Evolutionary conservation across 2,329 filamentous ascomycete species (phyloP).

Genomic region (Colletotrichum coccodes): DNA sequence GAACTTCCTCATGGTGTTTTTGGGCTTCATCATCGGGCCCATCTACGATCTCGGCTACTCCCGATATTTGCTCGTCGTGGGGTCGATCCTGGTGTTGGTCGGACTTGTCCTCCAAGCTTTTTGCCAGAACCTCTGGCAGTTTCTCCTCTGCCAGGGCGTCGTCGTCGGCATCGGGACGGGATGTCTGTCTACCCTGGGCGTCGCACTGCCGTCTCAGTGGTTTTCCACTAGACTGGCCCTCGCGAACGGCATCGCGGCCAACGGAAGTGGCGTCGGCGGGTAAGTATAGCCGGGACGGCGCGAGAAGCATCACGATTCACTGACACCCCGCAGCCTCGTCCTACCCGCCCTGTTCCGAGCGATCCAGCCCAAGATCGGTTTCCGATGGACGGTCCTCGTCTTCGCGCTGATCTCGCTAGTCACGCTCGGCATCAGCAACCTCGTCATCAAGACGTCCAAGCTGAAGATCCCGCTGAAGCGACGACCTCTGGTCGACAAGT

Average conservation of each 20-base stretch:
- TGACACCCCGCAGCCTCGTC: slow-evolving; percentile 8
- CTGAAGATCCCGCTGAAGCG: slow-evolving; percentile 21
- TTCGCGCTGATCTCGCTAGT: slow-evolving; percentile 26
- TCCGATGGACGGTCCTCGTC: slow-evolving; percentile 24
- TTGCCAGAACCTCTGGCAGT: slow-evolving; percentile 21
- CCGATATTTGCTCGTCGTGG: slow-evolving; percentile 49
- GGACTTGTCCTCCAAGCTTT: slow-evolving; percentile 46
- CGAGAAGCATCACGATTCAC: background rate
- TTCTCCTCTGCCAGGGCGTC: slow-evolving; percentile 54
- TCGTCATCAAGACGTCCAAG: slow-evolving; percentile 28
- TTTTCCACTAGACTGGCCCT: slow-evolving; percentile 42
- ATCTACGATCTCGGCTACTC: slow-evolving; percentile 60
- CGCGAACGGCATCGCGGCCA: slow-evolving; percentile 45
- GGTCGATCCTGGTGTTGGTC: slow-evolving; percentile 53
- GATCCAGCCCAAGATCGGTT: slow-evolving; percentile 22
- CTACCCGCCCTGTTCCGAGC: slow-evolving; percentile 23
- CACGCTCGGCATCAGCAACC: slow-evolving; percentile 14
- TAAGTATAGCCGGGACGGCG: background rate
- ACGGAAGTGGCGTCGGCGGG: slow-evolving; percentile 43
- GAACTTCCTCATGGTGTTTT: slow-evolving; percentile 54
- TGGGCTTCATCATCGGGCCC: slow-evolving; percentile 54
- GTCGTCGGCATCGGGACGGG: slow-evolving; percentile 57
- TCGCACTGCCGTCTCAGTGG: slow-evolving; percentile 45
- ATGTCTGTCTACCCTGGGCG: slow-evolving; percentile 49
- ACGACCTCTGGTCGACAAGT: slow-evolving; percentile 36